Evolutionary conservation across 176 grass and related monocot species (phyloP).

Genomic region (Themeda triandra): DNA sequence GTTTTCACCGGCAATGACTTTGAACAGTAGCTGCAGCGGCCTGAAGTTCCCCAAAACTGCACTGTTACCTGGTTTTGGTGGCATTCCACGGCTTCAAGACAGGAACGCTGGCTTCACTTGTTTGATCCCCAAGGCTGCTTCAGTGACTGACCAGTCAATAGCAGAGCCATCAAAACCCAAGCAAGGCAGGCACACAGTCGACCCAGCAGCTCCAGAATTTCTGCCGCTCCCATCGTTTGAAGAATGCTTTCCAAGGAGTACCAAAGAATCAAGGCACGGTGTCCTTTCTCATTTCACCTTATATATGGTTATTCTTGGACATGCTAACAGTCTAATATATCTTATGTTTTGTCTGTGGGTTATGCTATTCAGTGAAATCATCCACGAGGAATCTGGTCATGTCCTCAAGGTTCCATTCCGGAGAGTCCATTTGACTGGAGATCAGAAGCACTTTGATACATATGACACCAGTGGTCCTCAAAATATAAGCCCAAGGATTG

Average conservation of each 20-base stretch:
- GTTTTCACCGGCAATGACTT: conserved; percentile 44
- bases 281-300: conserved; percentile 1
- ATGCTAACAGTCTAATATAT: neutral
- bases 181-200: conserved; percentile 66
- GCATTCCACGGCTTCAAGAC: conserved; percentile 24
- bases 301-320: neutral
- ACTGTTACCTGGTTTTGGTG: conserved; percentile 49
- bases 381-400: conserved; percentile 87
- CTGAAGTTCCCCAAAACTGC: conserved; percentile 54
- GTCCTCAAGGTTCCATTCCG: conserved; percentile 85
- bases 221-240: conserved; percentile 93
- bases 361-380: conserved; percentile 66
- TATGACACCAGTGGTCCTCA: conserved; percentile 97
- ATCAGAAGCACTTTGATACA: conserved; percentile 75
- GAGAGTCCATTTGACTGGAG: conserved; percentile 77
- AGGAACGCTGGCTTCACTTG: conserved; percentile 35
- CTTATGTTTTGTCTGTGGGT: neutral
- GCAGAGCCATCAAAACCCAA: conserved; percentile 47
- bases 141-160: conserved; percentile 43
- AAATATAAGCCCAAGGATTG: conserved; percentile 71
- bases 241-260: conserved; percentile 89
- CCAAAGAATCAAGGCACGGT: conserved; percentile 75
- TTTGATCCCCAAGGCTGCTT: conserved; percentile 50
- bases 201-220: conserved; percentile 79
- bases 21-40: conserved; percentile 39